Evolutionary conservation across 108 stramenopile species (phyloP).

Genomic region (Cafeteria roenbergensis): DNA sequence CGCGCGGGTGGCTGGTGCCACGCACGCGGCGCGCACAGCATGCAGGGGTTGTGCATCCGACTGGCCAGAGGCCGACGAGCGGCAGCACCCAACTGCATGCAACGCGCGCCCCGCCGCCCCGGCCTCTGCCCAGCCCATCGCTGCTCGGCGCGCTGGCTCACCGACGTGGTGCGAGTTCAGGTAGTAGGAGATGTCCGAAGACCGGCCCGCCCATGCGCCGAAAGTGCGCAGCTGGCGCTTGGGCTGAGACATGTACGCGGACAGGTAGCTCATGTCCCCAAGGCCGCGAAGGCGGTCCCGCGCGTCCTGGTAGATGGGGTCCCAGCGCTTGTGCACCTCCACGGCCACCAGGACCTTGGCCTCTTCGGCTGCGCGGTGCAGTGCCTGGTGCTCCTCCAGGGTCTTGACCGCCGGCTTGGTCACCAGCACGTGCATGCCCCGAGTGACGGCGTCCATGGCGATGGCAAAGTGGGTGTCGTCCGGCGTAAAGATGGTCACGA

Average conservation of each 20-base stretch:
- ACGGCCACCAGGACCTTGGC: conserved; percentile 66
- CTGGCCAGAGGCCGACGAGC: no score
- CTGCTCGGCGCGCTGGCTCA: no score
- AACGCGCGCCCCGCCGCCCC: no score
- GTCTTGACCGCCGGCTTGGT: conserved; percentile 97
- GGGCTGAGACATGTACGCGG: conserved; percentile 98
- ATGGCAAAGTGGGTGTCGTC: conserved; percentile 97
- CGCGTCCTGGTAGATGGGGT: conserved; percentile 97
- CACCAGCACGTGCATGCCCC: conserved; percentile 90
- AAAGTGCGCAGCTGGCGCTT: conserved; percentile 97
- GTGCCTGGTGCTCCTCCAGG: conserved; percentile 60
- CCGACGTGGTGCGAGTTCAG: conserved; percentile 94
- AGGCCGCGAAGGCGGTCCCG: conserved; percentile 65
- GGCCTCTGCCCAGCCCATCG: no score
- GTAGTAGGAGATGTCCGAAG: conserved; percentile 92
- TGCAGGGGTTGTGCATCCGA: no score
- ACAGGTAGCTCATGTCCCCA: conserved; percentile 88
- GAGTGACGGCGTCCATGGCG: conserved; percentile 66
- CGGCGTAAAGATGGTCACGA: conserved; percentile 91
- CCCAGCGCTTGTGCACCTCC: conserved; percentile 89
- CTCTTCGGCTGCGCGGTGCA: conserved; percentile 63
- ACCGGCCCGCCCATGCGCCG: conserved; percentile 96
- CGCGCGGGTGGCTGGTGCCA: no score
- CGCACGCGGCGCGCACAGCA: no score
- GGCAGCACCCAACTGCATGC: no score